A percentile compares a stretch with the other conserved stretches of the same genome.
Evolutionary conservation across 495 filamentous ascomycete genomes (phyloP).

Genomic region (Gamarada debralockiae): DNA sequence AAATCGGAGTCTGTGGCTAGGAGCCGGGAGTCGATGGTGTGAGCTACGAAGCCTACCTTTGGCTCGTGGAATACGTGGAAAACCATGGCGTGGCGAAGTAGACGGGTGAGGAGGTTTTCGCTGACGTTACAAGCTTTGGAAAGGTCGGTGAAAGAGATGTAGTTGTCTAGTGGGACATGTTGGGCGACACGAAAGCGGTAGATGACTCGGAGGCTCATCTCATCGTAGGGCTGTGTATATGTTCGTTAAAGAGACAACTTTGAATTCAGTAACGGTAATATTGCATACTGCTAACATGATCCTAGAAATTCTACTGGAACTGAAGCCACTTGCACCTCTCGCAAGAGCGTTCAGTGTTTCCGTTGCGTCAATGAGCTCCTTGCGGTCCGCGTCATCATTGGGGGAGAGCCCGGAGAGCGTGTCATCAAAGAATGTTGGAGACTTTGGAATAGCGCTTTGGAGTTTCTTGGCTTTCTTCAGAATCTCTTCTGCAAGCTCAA

Average conservation of each 20-base stretch:
- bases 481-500: background rate
- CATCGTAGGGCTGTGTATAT: no score
- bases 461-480: background rate
- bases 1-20: background rate
- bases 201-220: no score
- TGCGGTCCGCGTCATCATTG: background rate
- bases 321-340: background rate
- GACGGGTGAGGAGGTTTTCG: slow-evolving; percentile 25
- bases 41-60: slow-evolving; percentile 20
- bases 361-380: background rate
- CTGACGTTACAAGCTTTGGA: slow-evolving; percentile 16
- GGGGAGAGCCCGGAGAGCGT: background rate
- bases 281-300: slow-evolving; percentile 21
- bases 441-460: background rate
- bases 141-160: slow-evolving; percentile 39
- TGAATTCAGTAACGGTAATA: no score
- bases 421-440: background rate
- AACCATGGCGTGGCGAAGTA: slow-evolving; percentile 42
- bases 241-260: no score
- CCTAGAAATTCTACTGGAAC: background rate
- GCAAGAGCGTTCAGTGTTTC: background rate
- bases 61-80: slow-evolving; percentile 47
- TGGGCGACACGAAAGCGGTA: no score
- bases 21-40: slow-evolving; percentile 21
- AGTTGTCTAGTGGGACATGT: no score